These are phyloP conservation scores for Cryomyces minteri DNA, from an alignment of 495 filamentous ascomycete genomes.

Conservation along the genomic window DNA sequence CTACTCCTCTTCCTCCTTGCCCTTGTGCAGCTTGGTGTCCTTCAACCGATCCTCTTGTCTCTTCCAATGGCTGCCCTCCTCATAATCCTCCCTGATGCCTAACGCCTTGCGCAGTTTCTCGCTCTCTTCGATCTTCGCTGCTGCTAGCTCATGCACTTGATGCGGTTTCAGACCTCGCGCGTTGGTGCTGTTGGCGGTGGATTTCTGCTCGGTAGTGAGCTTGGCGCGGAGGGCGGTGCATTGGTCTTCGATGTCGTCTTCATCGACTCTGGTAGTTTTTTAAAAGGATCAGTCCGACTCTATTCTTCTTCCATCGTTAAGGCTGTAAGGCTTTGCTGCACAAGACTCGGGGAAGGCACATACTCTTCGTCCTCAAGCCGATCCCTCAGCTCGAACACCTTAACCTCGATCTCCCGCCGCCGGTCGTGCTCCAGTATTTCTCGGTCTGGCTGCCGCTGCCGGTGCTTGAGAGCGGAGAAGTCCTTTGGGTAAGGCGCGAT, in stretches of 20 bases:
- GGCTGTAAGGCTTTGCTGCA: background rate
- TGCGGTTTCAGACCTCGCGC: constrained; percentile 58
- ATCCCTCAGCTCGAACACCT: constrained; percentile 81
- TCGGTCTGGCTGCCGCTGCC: constrained; percentile 71
- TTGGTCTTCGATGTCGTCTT: constrained; percentile 60
- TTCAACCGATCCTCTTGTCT: constrained; percentile 51
- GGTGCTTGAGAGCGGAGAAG: constrained; percentile 39
- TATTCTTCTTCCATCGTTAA: background rate
- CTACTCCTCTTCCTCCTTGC: constrained; percentile 13
- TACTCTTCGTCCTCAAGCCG: constrained; percentile 74
- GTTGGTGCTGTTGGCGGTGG: constrained; percentile 14
- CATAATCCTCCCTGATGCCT: constrained; percentile 73
- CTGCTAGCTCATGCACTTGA: constrained; percentile 89
- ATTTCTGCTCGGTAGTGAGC: constrained; percentile 35
- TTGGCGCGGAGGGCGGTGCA: constrained; percentile 46
- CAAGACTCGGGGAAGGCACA: background rate
- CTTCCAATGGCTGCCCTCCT: constrained; percentile 65
- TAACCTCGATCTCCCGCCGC: constrained; percentile 72
- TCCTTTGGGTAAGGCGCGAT: constrained; percentile 42
- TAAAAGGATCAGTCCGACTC: background rate
- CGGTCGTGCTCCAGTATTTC: constrained; percentile 89
- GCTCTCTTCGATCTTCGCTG: constrained; percentile 92
- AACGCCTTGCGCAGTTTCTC: constrained; percentile 76
- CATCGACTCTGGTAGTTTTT: constrained; percentile 33
- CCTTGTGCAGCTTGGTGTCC: constrained; percentile 32